Evolutionary conservation across 2,329 filamentous ascomycete genomes (phyloP), one percentile per base, ranked within the genome.

Genomic region (Colletotrichum sp.): DNA sequence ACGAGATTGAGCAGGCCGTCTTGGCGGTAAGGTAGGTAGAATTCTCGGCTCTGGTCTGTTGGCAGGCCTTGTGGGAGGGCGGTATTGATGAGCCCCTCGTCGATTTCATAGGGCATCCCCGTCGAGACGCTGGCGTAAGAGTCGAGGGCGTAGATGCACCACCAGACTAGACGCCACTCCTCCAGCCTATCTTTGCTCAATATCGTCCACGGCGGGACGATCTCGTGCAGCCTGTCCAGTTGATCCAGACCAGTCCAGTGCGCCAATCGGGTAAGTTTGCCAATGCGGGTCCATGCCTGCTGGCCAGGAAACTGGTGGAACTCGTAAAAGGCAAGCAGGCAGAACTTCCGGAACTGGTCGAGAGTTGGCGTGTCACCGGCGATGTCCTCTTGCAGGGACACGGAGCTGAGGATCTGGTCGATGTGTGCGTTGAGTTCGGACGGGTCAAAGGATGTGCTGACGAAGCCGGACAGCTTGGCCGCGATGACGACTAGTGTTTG

Each of bases 261-360:
- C 26, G 55, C 55, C 76, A 32, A 39, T 24, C 77, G 75, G 6
- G 60, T 64, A 4, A 79, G 44, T 26, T 73, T 77, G 8, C 68
- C 75, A 1, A 76, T 67, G 30, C 75, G 57, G 71, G 77, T 78
- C 77, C 78, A 78, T 16, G 77, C 77, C 32, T 78, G 74, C 34
- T 72, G 75, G n/a, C 78, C 78, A 12, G 77, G 77, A n/a, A 77
- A 78, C 30, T 78, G 77, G 63, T 78, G 74, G 44, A 74, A 78
- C 52, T 78, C 77, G 55, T 78, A 78, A 44, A 77, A 78, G 7
- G 67, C 44, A 24, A 78, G 60, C 7, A 78, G 60, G 21, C 74
- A 75, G 21, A 68, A 71, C 57, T 71, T 77, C 21, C 77, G 77
- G 28, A 78, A 69, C 64, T 74, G 65, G 55, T 75, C 71, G 13